A percentile compares a stretch with the other conserved stretches of the same genome.
phyloP scores from a whole-genome alignment of 768 basidiomycete genomes.

The Inosperma sp. region DNA sequence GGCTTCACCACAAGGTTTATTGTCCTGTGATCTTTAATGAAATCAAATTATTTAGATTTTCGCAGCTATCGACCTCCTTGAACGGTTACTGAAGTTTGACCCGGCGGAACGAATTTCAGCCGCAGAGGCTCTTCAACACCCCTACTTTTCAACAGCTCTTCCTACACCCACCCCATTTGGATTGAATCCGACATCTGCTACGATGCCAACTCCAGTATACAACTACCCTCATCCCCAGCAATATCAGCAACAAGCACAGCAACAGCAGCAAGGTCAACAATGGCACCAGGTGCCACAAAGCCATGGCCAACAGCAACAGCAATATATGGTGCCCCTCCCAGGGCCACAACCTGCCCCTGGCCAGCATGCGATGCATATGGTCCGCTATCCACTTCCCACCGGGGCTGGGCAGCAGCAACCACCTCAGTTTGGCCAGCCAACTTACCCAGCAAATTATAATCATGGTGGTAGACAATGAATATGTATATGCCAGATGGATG shows the following conservation, averaged over 20 bases:
- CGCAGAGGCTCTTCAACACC: constrained; percentile 85
- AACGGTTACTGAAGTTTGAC: constrained; percentile 93
- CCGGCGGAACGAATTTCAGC: constrained; percentile 89
- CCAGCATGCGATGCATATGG: constrained; percentile 37
- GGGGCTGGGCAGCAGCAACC: constrained; percentile 33
- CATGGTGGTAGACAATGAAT: background rate
- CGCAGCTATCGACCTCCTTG: constrained; percentile 87
- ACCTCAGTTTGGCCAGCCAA: constrained; percentile 26
- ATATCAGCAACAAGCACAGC: constrained; percentile 39
- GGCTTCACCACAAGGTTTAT: constrained; percentile 73
- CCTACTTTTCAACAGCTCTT: constrained; percentile 73
- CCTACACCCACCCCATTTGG: constrained; percentile 38
- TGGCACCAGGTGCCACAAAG: constrained; percentile 30
- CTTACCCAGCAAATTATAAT: constrained; percentile 20
- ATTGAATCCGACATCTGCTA: constrained; percentile 43
- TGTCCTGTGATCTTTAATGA: background rate
- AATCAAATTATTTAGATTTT: constrained; percentile 4
- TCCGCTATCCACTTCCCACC: constrained; percentile 40
- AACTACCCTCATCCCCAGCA: constrained; percentile 62
- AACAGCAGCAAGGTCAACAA: constrained; percentile 31
- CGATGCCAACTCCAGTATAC: constrained; percentile 65
- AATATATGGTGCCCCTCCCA: constrained; percentile 30
- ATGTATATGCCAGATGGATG: too few species aligned
- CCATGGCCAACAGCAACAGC: constrained; percentile 26
- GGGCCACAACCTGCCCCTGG: constrained; percentile 27